These are phyloP conservation scores for Cryptosporidium canis DNA, from an alignment of 169 alveolate species.

Conservation along the genomic window DNA sequence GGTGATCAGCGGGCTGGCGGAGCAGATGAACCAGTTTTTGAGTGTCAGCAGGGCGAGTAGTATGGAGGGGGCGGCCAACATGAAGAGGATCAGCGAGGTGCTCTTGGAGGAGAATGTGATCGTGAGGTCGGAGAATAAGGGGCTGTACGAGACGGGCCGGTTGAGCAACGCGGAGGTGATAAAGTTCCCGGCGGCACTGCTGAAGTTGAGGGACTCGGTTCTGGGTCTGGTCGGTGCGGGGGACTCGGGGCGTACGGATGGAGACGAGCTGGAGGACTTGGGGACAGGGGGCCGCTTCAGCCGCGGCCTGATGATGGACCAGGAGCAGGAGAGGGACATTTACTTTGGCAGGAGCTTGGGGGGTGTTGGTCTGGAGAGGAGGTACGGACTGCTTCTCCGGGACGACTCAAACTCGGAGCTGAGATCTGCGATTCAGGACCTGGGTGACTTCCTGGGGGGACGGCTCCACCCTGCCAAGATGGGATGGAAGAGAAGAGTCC, in stretches of 20 bases:
- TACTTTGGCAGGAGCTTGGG: neutral
- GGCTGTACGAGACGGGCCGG: neutral
- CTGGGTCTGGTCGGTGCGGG: neutral
- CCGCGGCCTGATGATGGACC: neutral
- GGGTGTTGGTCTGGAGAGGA: neutral
- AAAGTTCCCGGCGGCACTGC: slow-evolving; percentile 16
- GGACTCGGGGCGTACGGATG: neutral
- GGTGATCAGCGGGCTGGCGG: slow-evolving; percentile 3
- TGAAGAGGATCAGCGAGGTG: slow-evolving; percentile 48
- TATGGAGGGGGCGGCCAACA: slow-evolving; percentile 2
- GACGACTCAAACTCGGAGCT: slow-evolving; percentile 16
- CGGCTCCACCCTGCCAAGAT: neutral
- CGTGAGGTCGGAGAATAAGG: neutral
- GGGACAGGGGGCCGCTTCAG: too few species aligned
- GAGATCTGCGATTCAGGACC: neutral
- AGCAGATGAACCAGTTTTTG: slow-evolving; percentile 55
- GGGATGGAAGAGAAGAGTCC: neutral
- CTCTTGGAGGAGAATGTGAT: slow-evolving; percentile 9
- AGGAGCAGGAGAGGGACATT: neutral
- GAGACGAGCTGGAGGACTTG: neutral
- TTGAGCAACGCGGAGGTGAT: slow-evolving; percentile 17
- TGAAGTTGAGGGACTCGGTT: slow-evolving; percentile 29
- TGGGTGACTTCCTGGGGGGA: neutral
- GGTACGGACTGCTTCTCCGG: neutral
- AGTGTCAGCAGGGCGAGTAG: slow-evolving; percentile 19